These are phyloP conservation scores for Maudiozyma turicensis DNA, from an alignment of 805 yeast genomes.

Conservation along the genomic window DNA sequence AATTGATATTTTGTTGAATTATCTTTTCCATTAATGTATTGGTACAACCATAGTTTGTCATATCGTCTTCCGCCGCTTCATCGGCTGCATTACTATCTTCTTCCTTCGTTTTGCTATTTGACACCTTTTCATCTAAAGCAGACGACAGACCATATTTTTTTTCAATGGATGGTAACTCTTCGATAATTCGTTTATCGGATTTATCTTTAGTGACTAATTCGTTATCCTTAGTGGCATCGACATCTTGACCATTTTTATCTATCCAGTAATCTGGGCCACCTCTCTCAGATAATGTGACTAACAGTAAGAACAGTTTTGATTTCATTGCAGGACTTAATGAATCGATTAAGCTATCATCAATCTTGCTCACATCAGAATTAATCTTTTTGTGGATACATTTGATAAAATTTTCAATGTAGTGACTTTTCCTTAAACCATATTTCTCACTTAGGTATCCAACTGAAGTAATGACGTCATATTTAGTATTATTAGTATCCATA, in stretches of 20 bases:
- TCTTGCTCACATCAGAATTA: slow-evolving; percentile 21
- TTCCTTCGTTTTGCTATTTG: not conserved
- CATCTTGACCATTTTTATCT: slow-evolving; percentile 17
- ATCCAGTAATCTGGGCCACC: slow-evolving; percentile 31
- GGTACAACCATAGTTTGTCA: not conserved
- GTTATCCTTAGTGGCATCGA: not conserved
- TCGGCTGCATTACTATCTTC: not conserved
- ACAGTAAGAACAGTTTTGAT: slow-evolving; percentile 22
- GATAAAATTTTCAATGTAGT: slow-evolving; percentile 23
- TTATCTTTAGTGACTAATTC: not conserved
- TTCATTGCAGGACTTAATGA: slow-evolving; percentile 23
- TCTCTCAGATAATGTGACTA: slow-evolving; percentile 25
- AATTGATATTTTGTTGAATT: slow-evolving; percentile 27
- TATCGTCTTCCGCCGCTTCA: not conserved
- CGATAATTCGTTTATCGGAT: not conserved
- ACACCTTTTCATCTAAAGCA: not conserved
- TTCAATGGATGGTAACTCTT: not conserved
- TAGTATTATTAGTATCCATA: slow-evolving; percentile 20
- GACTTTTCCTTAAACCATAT: slow-evolving; percentile 24
- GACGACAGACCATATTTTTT: not conserved
- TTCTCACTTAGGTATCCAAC: slow-evolving; percentile 25
- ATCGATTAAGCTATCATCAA: slow-evolving; percentile 16
- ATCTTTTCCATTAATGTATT: slow-evolving; percentile 25
- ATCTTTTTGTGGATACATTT: slow-evolving; percentile 26
- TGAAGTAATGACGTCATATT: slow-evolving; percentile 25